Evolutionary conservation across 331 rosid species (phyloP).

Genomic region (Quercus phellos): DNA sequence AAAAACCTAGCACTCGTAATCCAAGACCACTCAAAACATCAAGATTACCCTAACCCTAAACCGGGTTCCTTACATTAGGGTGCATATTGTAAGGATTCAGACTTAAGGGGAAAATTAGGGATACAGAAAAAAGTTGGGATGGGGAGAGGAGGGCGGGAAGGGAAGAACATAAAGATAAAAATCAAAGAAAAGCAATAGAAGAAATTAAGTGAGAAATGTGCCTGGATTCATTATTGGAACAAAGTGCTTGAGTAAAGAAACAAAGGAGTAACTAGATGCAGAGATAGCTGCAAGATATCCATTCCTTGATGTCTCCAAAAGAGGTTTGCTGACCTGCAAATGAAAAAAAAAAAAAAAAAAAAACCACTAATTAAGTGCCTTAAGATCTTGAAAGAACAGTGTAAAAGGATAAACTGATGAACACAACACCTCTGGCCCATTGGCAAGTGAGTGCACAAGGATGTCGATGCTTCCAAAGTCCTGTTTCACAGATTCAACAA

Average conservation of each 20-base stretch:
- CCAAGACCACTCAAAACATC: too few species aligned
- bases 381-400: not conserved
- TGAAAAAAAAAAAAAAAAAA: not conserved
- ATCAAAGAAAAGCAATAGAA: not conserved
- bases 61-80: too few species aligned
- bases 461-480: conserved; percentile 87
- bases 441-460: conserved; percentile 97
- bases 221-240: conserved; percentile 88
- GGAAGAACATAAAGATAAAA: not conserved
- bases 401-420: not conserved
- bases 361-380: not conserved
- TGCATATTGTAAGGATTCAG: too few species aligned
- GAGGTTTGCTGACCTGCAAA: conserved; percentile 63
- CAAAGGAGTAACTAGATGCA: conserved; percentile 88
- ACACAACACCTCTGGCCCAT: conserved; percentile 76
- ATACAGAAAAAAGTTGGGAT: not conserved
- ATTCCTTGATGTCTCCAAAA: conserved; percentile 88
- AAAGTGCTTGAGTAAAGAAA: conserved; percentile 79
- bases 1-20: too few species aligned
- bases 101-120: not conserved
- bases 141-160: not conserved
- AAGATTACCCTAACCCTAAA: too few species aligned
- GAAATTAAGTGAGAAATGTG: conserved; percentile 17
- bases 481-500: conserved; percentile 64
- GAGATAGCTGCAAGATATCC: conserved; percentile 97